Base-by-base conservation (phyloP, 345 rosid genomes). In the Syzygium jambos region DNA sequence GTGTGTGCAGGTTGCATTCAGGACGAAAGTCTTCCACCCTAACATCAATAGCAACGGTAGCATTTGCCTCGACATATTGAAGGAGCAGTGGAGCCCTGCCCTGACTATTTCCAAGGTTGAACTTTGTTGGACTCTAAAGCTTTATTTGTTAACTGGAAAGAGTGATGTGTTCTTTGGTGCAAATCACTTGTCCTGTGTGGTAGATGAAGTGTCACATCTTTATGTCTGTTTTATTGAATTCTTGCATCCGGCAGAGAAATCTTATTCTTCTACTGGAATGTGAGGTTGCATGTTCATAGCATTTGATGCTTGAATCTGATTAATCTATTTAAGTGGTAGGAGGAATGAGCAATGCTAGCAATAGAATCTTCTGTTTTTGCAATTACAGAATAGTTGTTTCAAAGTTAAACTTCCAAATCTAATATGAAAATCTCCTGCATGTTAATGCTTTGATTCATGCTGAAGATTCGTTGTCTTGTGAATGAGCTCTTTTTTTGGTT, bases 11-110 rank as follows among this genome's bases (percentile, higher is more conserved):
- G 86, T 85, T 85, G 86, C 86, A 30, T 85, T 85, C 65, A 85
- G 86, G 86, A 85, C 86, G 54, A 85, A 85, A 57, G 86, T 85
- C 61, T 85, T 85, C 57, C 86, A 85, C 51, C 86, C 86, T 23
- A 85, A 85, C 65, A 85, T 85, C 49, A 85, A 85, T 57, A 85
- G 86, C 86, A 85, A 85, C n/a, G 86, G 86, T 85, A 85, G 86
- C 61, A 85, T 85, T 57, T 85, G 86, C 61, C 86, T 85, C 6
- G 86, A 85, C 57, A 85, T 85, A 85, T 85, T 85, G 86, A 85
- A 85, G 86, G 86, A 85, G 63, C 86, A 85, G 63, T 85, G 86
- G 86, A 85, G 86, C n/a, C 86, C 86, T 11, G 86, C 86, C 10
- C 86, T 85, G 49, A 85, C 86, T 57, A 85, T 85, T 52, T 85